A percentile compares a stretch with the other conserved stretches of the same genome.
Conservation (phyloP, 2,329 filamentous ascomycete species). For the Penicillium capsulatum region DNA sequence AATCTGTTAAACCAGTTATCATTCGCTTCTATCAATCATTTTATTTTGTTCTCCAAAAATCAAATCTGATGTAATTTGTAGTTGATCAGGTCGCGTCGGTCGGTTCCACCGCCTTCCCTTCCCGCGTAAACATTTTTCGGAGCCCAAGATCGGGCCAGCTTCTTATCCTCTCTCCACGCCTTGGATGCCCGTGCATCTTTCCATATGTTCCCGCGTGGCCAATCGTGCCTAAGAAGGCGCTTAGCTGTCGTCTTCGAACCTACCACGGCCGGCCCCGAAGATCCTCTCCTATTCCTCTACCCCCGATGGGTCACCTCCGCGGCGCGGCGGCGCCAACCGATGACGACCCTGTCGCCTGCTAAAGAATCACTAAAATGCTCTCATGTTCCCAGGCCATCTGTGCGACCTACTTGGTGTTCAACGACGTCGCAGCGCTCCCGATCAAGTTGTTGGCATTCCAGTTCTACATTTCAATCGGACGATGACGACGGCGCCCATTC, state of each 20-base stretch:
- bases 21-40: background rate
- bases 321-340: slow-evolving; percentile 20
- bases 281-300: slow-evolving; percentile 46
- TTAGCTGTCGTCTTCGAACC: slow-evolving; percentile 35
- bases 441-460: background rate
- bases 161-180: slow-evolving; percentile 13
- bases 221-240: slow-evolving; percentile 40
- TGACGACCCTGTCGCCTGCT: slow-evolving; percentile 15
- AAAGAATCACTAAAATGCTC: slow-evolving; percentile 3
- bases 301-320: slow-evolving; percentile 38
- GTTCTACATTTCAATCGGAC: no score
- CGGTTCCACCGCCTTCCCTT: slow-evolving; percentile 25
- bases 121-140: slow-evolving; percentile 21
- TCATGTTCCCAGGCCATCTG: background rate
- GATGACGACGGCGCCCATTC: no score
- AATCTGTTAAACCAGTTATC: no score
- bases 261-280: slow-evolving; percentile 36
- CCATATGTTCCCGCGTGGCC: slow-evolving; percentile 44
- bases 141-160: slow-evolving; percentile 10
- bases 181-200: slow-evolving; percentile 14
- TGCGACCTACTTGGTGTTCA: background rate
- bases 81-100: background rate
- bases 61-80: background rate
- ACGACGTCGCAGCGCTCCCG: background rate
- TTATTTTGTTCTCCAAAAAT: background rate